Base-by-base conservation (phyloP, 306 rosid genomes). In the Ammopiptanthus mongolicus region DNA sequence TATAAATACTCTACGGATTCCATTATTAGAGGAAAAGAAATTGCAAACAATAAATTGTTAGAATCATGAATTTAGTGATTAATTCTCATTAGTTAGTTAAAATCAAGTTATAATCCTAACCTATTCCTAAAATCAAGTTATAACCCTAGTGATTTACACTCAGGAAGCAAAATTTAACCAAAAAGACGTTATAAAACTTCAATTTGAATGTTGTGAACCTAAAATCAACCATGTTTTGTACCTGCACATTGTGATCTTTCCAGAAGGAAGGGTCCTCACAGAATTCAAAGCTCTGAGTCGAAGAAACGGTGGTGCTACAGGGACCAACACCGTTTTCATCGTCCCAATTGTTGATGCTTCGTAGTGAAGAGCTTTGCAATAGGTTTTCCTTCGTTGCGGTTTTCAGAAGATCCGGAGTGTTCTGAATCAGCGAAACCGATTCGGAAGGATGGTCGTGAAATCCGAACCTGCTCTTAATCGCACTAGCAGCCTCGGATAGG, bases 241-340 rank as follows among this genome's bases (percentile, higher is more conserved):
- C 99, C 97, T 95, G 99, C 33, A 95, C 99, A 71, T 92, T 95
- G 79, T 92, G 96, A 67, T 95, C 99, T 80, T 87, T 90, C 99
- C 99, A 95, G 82, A 95, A 95, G 28, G 97, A 85, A 13, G 99
- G 98, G 48, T 95, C 99, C 33, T 95, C 98, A 2, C 6, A 31
- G 25, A 95, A 44, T 84, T 95, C 99, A 55, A 92, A 95, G 82
- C 88, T 86, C 60, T 84, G 93, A 65, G 68, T 59, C 0, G 91
- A 81, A 9, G 89, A 78, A 74, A 78, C 83, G 31, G 78, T 84
- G 33, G 78, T 39, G 68, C 68, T 65, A 61, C 82, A 33, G 11
- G 71, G 78, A 47, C 70, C 83, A 53, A 46, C 81, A n/a, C 28
- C 82, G 5, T 39, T 83, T 15, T 86, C 89, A 5, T 87, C 86